Base-by-base conservation (phyloP, 768 basidiomycete genomes). In the Russula lepida region DNA sequence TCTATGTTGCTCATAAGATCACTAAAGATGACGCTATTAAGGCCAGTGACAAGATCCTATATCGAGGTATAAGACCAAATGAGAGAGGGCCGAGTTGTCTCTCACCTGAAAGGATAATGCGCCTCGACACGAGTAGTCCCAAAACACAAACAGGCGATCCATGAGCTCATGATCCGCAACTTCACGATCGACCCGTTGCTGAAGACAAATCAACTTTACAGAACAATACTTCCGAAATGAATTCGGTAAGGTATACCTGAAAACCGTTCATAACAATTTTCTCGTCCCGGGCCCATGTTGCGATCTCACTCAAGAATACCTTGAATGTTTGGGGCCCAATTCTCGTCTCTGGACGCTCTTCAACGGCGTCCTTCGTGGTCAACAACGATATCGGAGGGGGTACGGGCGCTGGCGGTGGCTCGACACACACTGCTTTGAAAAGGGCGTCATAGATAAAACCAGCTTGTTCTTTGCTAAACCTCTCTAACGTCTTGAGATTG, bases 1-100 rank as follows among this genome's bases (percentile, higher is more conserved):
- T 97, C 92, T 68, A 98, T 95, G 66, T 92, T 95, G 59, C 94
- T 91, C 97, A 98, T 98, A 66, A 99, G 75, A 72, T 98, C 97
- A 65, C 92, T 95, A 75, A 91, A 89, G 83, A 98, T 90, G 48
- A 97, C 89, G 2, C 87, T 87, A 67, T 97, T 88, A 52, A 98
- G 77, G 1, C 97, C 95, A 30, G 77, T 80, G 11, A 98, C 86
- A 13, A 98, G 77, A 70, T 98, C 94, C 90, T 98, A 69, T 19
- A 27, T 28, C 51, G 69, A 76, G 68, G 19, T 13, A 53, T 23
- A 43, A 56, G 19, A 19, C 19, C 43, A 50, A 43, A 53, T 56
- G 21, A 7, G 28, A 32, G 15, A 5, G 35, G 12, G 3, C 4
- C 4, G n/a, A 44, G 9, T 15, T 33, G 25, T 51, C 39, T 70